phyloP scores from a whole-genome alignment of 2,329 filamentous ascomycete species.

The Juglanconis oblonga region DNA sequence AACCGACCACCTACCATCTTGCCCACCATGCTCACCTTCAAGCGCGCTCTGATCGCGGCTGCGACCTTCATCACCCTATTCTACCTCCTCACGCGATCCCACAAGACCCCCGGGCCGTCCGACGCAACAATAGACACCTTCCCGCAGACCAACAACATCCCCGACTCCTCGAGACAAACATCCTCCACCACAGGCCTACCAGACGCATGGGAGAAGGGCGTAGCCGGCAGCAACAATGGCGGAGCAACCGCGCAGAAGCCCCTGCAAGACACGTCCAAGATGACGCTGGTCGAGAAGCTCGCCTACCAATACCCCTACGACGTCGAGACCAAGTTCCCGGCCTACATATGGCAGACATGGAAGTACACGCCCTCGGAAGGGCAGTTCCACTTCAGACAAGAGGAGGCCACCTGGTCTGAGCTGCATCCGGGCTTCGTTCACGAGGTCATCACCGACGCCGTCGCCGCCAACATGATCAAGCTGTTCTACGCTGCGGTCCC shows the following conservation, averaged over 20 bases:
- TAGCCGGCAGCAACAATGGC: constrained; percentile 14
- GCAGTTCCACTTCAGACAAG: constrained; percentile 75
- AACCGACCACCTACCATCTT: background rate
- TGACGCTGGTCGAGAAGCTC: constrained; percentile 76
- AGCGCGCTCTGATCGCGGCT: constrained; percentile 71
- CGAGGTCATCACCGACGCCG: constrained; percentile 91
- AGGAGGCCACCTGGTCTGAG: constrained; percentile 87
- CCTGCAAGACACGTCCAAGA: constrained; percentile 66
- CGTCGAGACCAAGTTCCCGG: constrained; percentile 82
- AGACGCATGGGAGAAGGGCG: constrained; percentile 12
- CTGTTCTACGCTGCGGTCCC: constrained; percentile 84
- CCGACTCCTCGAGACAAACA: constrained; percentile 22
- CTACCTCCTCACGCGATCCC: constrained; percentile 65
- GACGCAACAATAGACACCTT: constrained; percentile 31
- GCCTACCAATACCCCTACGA: constrained; percentile 95
- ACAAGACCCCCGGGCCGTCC: constrained; percentile 32
- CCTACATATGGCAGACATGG: constrained; percentile 99
- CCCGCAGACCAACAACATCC: constrained; percentile 20
- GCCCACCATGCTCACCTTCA: constrained; percentile 70
- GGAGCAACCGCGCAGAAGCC: constrained; percentile 48
- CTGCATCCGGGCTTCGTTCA: constrained; percentile 89
- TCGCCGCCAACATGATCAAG: constrained; percentile 75
- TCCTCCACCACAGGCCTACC: constrained; percentile 20
- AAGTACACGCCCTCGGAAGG: constrained; percentile 77
- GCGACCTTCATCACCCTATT: constrained; percentile 66